phyloP scores from a whole-genome alignment of 176 grass and related monocot genomes.

The Puya raimondii region DNA sequence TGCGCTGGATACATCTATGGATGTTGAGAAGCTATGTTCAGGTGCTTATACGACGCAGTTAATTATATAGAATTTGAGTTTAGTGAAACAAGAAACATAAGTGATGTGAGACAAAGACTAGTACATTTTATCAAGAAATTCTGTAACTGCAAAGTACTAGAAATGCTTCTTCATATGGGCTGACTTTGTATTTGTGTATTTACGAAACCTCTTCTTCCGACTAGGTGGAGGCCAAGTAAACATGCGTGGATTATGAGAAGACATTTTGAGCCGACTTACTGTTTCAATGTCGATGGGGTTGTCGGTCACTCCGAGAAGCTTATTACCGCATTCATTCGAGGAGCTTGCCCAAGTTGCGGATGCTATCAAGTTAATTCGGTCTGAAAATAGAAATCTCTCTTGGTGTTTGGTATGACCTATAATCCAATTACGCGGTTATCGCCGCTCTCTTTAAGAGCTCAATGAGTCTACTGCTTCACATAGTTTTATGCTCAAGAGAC shows the following conservation, averaged over 20 bases:
- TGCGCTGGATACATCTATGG: too few relatives aligned
- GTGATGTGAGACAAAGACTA: too few relatives aligned
- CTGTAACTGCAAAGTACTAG: too few relatives aligned
- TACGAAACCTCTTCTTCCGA: neutral
- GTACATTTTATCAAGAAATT: too few relatives aligned
- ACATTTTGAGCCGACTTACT: neutral
- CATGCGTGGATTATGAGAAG: neutral
- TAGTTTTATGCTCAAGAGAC: too few relatives aligned
- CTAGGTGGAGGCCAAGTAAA: neutral
- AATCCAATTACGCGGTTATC: neutral
- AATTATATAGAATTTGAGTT: too few relatives aligned
- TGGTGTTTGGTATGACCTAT: neutral
- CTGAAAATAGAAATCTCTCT: neutral
- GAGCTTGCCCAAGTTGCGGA: neutral
- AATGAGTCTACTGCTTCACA: too few relatives aligned
- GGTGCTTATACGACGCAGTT: too few relatives aligned
- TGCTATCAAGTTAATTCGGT: neutral
- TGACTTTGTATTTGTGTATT: neutral
- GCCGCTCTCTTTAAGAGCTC: too few relatives aligned
- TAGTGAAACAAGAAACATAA: too few relatives aligned
- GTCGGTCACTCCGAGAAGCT: neutral
- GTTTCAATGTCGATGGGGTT: neutral
- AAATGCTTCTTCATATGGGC: neutral
- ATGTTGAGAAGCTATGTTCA: too few relatives aligned
- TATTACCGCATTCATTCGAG: neutral